Conservation (phyloP, 1,284 basidiomycete genomes). For the Boletus semigastroideus region DNA sequence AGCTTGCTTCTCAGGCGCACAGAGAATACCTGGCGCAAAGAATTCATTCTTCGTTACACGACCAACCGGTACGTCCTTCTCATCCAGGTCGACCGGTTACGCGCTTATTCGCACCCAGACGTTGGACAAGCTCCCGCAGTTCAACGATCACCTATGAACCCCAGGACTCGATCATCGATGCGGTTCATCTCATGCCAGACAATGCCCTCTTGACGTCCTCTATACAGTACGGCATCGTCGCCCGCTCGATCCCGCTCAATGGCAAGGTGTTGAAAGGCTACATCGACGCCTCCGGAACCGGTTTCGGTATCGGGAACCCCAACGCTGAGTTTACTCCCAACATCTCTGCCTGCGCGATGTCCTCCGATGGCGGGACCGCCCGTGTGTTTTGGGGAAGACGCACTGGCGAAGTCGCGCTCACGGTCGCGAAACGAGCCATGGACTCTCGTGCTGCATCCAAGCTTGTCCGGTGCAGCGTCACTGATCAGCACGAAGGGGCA, state of each 20-base stretch:
- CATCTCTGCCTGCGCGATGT: constrained; percentile 55
- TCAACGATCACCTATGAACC: constrained; percentile 62
- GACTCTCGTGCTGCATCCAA: constrained; percentile 51
- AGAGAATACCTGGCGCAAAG: constrained; percentile 64
- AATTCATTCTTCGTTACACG: constrained; percentile 58
- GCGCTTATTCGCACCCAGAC: constrained; percentile 42
- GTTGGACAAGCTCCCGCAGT: constrained; percentile 69
- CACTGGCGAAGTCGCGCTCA: constrained; percentile 68
- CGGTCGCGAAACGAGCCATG: constrained; percentile 57
- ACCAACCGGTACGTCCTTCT: constrained; percentile 48
- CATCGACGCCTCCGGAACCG: constrained; percentile 66
- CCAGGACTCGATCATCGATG: constrained; percentile 52
- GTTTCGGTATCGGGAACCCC: constrained; percentile 70
- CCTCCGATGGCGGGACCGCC: constrained; percentile 66
- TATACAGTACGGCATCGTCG: constrained; percentile 69
- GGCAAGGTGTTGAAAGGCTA: constrained; percentile 74
- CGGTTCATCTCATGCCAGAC: constrained; percentile 58
- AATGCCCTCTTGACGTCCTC: constrained; percentile 65
- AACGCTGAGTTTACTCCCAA: constrained; percentile 76
- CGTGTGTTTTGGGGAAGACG: constrained; percentile 76
- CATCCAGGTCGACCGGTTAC: neutral
- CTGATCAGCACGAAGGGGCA: constrained; percentile 59
- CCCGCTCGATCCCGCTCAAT: constrained; percentile 70
- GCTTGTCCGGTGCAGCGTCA: constrained; percentile 46
- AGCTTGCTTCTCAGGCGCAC: constrained; percentile 56